These are phyloP conservation scores for Dioszegia aurantiaca DNA, from an alignment of 768 basidiomycete species.

Conservation along the genomic window DNA sequence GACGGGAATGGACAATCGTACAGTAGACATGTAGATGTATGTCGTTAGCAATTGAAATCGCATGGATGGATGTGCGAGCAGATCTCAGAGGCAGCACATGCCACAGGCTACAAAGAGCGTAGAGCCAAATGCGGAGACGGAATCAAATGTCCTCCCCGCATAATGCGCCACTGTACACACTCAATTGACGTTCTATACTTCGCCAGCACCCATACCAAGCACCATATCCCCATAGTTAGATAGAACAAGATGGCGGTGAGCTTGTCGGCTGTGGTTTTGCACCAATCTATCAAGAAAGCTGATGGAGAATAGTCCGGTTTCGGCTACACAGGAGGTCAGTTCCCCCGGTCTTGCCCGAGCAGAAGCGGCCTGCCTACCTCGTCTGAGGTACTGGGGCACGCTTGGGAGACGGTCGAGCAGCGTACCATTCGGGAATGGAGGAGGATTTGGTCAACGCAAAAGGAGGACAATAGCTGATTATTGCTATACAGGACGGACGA, in stretches of 20 bases:
- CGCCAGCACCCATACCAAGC: background rate
- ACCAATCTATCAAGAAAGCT: background rate
- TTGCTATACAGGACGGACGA: constrained; percentile 67
- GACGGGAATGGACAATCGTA: too few species aligned
- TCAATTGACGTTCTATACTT: background rate
- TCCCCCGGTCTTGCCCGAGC: background rate
- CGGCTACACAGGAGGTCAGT: constrained; percentile 63
- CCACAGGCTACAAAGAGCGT: too few species aligned
- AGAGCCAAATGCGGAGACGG: background rate
- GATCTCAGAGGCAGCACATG: too few species aligned
- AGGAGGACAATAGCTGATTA: too few species aligned
- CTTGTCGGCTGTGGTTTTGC: background rate
- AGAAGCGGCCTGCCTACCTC: background rate
- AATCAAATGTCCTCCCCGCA: constrained; percentile 1
- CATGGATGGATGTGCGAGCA: too few species aligned
- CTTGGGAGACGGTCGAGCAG: too few species aligned
- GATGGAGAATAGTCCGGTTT: constrained; percentile 61
- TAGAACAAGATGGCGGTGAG: constrained; percentile 32
- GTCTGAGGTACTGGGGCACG: background rate
- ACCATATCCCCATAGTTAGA: background rate
- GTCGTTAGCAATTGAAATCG: too few species aligned
- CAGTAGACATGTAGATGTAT: too few species aligned
- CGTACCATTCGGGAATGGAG: too few species aligned
- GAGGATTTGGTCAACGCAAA: too few species aligned
- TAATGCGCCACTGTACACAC: background rate